Evolutionary conservation across 2,329 filamentous ascomycete genomes (phyloP), one percentile per base, ranked within the genome.

Genomic region (Thyridium curvatum): DNA sequence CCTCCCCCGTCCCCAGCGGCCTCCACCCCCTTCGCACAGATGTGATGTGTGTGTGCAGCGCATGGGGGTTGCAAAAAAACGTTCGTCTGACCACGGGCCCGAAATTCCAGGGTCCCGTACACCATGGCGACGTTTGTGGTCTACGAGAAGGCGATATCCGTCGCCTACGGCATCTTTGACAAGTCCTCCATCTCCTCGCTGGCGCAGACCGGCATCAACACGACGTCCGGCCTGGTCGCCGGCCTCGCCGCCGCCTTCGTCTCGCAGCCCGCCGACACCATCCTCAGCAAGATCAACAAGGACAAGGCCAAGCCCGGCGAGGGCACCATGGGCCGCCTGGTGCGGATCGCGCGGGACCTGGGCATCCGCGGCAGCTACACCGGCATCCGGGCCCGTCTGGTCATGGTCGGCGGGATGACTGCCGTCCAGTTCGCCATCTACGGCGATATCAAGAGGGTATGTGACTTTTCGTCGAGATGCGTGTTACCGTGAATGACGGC

Each of bases 51-150:
- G n/a, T n/a, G n/a, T n/a, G n/a, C n/a, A n/a, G n/a, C n/a, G n/a
- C n/a, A n/a, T n/a, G n/a, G n/a, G n/a, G n/a, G n/a, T n/a, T n/a
- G n/a, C n/a, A n/a, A 30, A 9, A 30, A 30, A 30, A 30, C n/a
- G 28, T 36, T 36, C 18, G n/a, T 28, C 18, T 15, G 13, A 15
- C 13, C 30, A 15, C 30, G 30, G 30, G 12, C 32, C 37, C 34
- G 32, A 38, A 4, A 38, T 6, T 16, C 12, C 51, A 84, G 80
- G 74, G 79, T 90, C 53, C 85, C 85, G 50, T 90, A 90, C 74
- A 90, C 85, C 62, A 87, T 89, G 82, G 72, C 85, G 74, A 89
- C 89, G 72, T 90, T 90, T 71, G 85, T 88, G 66, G 85, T 87
- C 53, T 89, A 79, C 74, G 85, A 90, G 71, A 88, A 88, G 74